Evolutionary conservation across 2,329 filamentous ascomycete species (phyloP), one percentile per base, ranked within the genome.

Genomic region (Colletotrichum horii): DNA sequence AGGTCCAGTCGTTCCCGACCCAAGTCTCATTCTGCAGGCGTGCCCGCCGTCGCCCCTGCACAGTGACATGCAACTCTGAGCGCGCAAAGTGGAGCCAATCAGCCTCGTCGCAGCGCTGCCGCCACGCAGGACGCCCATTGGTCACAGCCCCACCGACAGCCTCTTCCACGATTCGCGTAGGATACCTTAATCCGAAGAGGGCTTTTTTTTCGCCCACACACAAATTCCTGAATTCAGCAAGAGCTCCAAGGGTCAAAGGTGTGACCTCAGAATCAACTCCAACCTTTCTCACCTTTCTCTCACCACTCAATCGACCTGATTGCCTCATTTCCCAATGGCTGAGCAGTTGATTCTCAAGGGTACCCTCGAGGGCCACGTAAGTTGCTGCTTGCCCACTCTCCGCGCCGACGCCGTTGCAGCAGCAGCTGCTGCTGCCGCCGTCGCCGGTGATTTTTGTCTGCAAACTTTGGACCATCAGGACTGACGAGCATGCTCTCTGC

Each of bases 281-380:
- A 80, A 79, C 80, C 80, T 81, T 82, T 52, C 66, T 77, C 68
- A 66, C 75, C 71, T 74, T 83, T 82, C 80, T 81, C 83, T 82
- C 79, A 80, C 82, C 85, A 84, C 70, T 80, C 80, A 79, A 86
- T 84, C 83, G 83, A 84, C 83, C 83, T 81, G 81, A 85, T 84
- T 79, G 80, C 80, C 79, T 83, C 84, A 86, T 84, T 84, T 83
- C 85, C 88, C 84, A 84, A 97, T 97, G 95, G 93, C 94, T 91
- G 95, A 97, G 92, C 94, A 96, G 92, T 91, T 97, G 88, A 95
- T 97, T 91, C 94, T 97, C 89, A 96, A 96, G 92, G 95, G 95
- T 88, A 97, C 95, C 92, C 95, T 98, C 88, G 95, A 97, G 94
- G 96, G 96, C 93, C 96, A 98, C 94, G 91, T 92, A 91, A 87